Evolutionary conservation across 2,329 filamentous ascomycete genomes (phyloP).

Genomic region (Cryphonectria naterciae): DNA sequence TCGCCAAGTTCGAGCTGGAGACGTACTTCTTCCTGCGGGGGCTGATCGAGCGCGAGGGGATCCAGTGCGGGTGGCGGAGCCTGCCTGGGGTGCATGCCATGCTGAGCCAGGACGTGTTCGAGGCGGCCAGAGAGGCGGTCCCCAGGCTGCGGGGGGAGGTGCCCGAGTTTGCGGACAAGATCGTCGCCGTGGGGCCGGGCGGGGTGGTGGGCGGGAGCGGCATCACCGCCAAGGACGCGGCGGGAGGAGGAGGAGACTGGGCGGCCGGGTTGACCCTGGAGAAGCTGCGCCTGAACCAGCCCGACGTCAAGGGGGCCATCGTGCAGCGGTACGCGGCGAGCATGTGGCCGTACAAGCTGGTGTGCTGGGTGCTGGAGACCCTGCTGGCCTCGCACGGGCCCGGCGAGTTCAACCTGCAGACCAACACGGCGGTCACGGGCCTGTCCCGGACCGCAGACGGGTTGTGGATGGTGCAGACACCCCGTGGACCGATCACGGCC

Average conservation of each 20-base stretch:
- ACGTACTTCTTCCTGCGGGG: conserved; percentile 65
- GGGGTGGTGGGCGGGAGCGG: conserved; percentile 10
- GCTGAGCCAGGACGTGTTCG: conserved; percentile 59
- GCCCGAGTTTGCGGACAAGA: conserved; percentile 60
- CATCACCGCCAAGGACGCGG: no score
- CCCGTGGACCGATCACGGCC: conserved; percentile 68
- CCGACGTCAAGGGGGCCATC: conserved; percentile 64
- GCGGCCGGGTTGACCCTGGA: conserved; percentile 45
- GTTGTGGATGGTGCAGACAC: conserved; percentile 67
- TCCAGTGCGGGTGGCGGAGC: conserved; percentile 72
- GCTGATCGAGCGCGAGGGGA: conserved; percentile 58
- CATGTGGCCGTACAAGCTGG: conserved; percentile 84
- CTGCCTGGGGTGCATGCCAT: conserved; percentile 68
- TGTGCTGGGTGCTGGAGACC: conserved; percentile 69
- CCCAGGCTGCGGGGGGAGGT: conserved; percentile 51
- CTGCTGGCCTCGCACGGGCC: conserved; percentile 48
- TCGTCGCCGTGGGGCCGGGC: conserved; percentile 42
- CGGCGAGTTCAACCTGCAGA: conserved; percentile 71
- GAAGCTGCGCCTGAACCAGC: conserved; percentile 52
- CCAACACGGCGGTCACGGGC: conserved; percentile 66
- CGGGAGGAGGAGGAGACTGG: conserved; percentile 23
- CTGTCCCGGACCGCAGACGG: conserved; percentile 37
- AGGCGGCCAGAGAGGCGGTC: conserved; percentile 55
- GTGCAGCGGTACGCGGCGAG: conserved; percentile 68
- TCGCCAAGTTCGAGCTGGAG: conserved; percentile 72